Conservation (phyloP, 148 eudicot species). For the Cornus kousa region DNA sequence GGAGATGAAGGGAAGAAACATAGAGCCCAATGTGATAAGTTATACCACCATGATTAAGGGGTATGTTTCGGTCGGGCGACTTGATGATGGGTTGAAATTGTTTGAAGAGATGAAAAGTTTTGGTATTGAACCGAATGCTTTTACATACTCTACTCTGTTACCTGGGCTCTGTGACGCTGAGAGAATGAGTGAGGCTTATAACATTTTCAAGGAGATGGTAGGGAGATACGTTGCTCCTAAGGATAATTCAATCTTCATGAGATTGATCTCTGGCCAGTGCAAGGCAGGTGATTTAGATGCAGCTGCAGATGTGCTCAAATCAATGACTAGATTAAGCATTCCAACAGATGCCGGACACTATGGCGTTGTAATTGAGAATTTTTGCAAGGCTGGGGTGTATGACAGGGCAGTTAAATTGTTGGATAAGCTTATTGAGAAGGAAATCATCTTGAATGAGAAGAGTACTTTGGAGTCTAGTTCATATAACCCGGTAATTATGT, state of each 20-base stretch:
- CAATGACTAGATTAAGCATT: slow-evolving; percentile 67
- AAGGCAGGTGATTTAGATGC: slow-evolving; percentile 74
- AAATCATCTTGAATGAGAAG: slow-evolving; percentile 61
- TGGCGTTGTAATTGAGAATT: slow-evolving; percentile 73
- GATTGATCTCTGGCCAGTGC: slow-evolving; percentile 66
- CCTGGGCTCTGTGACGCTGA: slow-evolving; percentile 87
- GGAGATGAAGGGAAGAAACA: slow-evolving; percentile 85
- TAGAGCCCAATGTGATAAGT: slow-evolving; percentile 72
- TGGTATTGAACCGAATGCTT: slow-evolving; percentile 65
- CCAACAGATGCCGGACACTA: slow-evolving; percentile 91
- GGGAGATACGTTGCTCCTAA: slow-evolving; percentile 51
- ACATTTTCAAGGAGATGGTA: slow-evolving; percentile 75
- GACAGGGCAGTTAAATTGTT: slow-evolving; percentile 69
- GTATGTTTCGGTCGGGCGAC: slow-evolving; percentile 57
- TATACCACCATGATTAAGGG: slow-evolving; percentile 93
- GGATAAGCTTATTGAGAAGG: slow-evolving; percentile 81
- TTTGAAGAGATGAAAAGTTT: slow-evolving; percentile 75
- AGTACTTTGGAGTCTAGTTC: slow-evolving; percentile 60
- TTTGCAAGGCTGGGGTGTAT: slow-evolving; percentile 62
- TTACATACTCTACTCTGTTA: slow-evolving; percentile 74
- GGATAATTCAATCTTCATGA: slow-evolving; percentile 64
- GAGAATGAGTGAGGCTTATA: slow-evolving; percentile 67
- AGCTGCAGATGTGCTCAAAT: slow-evolving; percentile 75
- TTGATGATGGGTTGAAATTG: slow-evolving; percentile 79
- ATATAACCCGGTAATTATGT: slow-evolving; percentile 69